Percentiles rank a stretch among this genome's conserved stretches.
Conservation (phyloP, 805 yeast genomes). For the Naumovozyma baii region DNA sequence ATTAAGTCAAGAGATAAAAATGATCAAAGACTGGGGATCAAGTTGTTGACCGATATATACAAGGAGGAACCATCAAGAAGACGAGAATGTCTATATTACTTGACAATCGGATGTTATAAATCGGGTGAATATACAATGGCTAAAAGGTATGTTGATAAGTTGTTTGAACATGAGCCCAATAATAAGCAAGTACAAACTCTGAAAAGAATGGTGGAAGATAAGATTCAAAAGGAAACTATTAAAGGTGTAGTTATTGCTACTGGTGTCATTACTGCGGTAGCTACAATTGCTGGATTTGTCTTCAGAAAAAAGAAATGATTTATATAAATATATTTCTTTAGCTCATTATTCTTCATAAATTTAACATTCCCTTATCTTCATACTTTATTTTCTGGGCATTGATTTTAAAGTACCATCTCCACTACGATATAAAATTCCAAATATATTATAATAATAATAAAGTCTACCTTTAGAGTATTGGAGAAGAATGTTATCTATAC, state of each 20-base stretch:
- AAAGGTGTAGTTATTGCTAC: slow-evolving; percentile 82
- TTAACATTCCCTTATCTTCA: not conserved
- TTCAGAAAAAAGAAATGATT: not conserved
- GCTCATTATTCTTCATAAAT: too few species aligned
- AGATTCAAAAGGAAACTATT: slow-evolving; percentile 77
- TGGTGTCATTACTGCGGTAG: slow-evolving; percentile 77
- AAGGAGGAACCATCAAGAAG: slow-evolving; percentile 73
- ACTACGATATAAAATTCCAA: too few species aligned
- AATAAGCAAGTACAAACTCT: slow-evolving; percentile 68
- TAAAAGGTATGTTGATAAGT: slow-evolving; percentile 70
- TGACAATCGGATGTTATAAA: slow-evolving; percentile 80
- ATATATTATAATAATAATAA: too few species aligned
- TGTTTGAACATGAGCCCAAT: slow-evolving; percentile 73
- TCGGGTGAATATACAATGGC: slow-evolving; percentile 82
- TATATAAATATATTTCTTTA: not conserved
- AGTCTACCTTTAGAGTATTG: too few species aligned
- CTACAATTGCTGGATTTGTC: slow-evolving; percentile 37
- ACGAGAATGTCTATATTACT: slow-evolving; percentile 80
- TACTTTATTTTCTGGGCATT: too few species aligned
- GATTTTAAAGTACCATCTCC: too few species aligned
- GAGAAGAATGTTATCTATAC: too few species aligned
- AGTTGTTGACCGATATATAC: slow-evolving; percentile 57
- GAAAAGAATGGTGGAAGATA: slow-evolving; percentile 70
- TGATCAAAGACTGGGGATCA: slow-evolving; percentile 73
- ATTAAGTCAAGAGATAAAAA: slow-evolving; percentile 55